Evolutionary conservation across 352 stramenopile genomes (phyloP), one percentile per base, ranked within the genome.

Genomic region (Pythium graminicola): DNA sequence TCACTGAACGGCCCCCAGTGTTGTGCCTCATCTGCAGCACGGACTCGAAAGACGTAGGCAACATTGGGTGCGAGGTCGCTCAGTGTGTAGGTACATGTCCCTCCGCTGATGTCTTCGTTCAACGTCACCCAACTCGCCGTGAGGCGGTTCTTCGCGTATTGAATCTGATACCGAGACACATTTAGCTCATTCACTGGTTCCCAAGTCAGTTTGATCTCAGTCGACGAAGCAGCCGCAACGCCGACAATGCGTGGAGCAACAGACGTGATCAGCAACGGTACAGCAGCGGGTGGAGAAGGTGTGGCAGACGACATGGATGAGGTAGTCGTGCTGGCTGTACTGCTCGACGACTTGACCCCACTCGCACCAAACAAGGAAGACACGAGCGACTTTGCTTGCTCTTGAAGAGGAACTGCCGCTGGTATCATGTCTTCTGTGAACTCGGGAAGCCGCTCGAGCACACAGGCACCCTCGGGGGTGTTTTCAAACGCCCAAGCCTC

Each of bases 1-100:
- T 93, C 71, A 33, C 84, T 91, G 50, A 86, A 95, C 14, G 76
- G 69, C 29, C 79, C 73, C 80, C 81, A 95, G 11, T 72, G 76
- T 8, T 88, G 23, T 2, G 6, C 64, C 10, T 79, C 60, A 6
- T 64, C 69, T 9, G 66, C 71, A 6, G 67, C 77, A 36, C 84
- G 78, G 49, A 95, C 67, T 8, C 84, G 80, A 50, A 93, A 85
- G 9, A 88, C 38, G 33, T 95, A 93, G 0, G 65, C 20, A 0
- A 78, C 89, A 38, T 77, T 86, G 13, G 76, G 50, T 8, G 67
- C 53, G 26, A 93, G 68, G 17, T 86, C 73, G 9, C 60, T 60
- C 11, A 95, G 55, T 1, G 67, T 73, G 28, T 69, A 79, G 42
- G 76, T 77, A 3, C 80, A 64, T 20, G 67, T 88, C 19, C 87